These are phyloP conservation scores for Picocystis salinarum DNA, from an alignment of 139 green algal genomes.

Conservation along the genomic window DNA sequence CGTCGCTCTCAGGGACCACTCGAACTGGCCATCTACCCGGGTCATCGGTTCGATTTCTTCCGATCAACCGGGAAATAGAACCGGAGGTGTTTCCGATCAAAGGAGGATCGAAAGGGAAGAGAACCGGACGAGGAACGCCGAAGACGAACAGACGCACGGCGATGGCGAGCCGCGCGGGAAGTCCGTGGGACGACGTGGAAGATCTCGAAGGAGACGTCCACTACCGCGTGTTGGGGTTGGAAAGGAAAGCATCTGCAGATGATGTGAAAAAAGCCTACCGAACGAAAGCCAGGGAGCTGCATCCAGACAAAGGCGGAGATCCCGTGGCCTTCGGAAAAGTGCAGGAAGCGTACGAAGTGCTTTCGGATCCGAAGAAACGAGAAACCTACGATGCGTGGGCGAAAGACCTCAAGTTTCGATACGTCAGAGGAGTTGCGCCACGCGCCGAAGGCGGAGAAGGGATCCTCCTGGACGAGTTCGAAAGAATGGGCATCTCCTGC, in stretches of 20 bases:
- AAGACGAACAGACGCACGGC: too few species aligned
- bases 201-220: conserved; percentile 29
- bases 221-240: conserved; percentile 22
- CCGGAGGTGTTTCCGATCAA: too few species aligned
- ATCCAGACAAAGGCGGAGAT: conserved; percentile 69
- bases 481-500: conserved; percentile 22
- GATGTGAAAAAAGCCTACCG: conserved; percentile 43
- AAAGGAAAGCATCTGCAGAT: conserved; percentile 2
- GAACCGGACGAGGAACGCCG: too few species aligned
- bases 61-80: too few species aligned
- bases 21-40: too few species aligned
- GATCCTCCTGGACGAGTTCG: conserved; percentile 50
- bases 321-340: conserved; percentile 15
- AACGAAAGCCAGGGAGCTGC: conserved; percentile 24
- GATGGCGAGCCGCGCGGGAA: too few species aligned
- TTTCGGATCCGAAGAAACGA: conserved; percentile 27
- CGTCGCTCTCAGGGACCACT: too few species aligned
- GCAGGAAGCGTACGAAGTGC: conserved; percentile 10
- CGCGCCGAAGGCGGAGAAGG: conserved; percentile 35
- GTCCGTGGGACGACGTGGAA: conserved; percentile 16
- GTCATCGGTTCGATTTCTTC: too few species aligned
- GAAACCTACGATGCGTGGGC: conserved; percentile 45
- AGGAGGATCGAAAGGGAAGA: too few species aligned
- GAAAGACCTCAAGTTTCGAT: conserved; percentile 35
- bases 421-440: conserved; percentile 15